Conservation (phyloP, 2,329 filamentous ascomycete genomes). For the Metarhizium guizhouense region DNA sequence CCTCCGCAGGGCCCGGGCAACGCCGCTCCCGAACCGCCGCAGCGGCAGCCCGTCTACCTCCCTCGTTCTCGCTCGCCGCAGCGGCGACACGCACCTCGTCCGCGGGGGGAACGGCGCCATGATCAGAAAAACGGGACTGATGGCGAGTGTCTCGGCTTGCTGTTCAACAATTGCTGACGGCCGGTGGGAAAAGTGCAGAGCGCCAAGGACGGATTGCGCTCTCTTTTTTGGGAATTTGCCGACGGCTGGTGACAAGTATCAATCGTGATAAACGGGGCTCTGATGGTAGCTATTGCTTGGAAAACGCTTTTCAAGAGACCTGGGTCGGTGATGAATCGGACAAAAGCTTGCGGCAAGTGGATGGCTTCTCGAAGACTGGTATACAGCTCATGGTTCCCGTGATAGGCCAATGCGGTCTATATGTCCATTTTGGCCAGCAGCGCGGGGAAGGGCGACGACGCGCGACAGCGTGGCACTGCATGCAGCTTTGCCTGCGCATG, state of each 20-base stretch:
- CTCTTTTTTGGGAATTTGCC: too few species aligned
- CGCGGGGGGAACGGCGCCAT: neutral
- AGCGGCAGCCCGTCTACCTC: neutral
- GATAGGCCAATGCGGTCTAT: neutral
- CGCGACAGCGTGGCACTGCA: constrained; percentile 8
- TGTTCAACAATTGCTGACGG: too few species aligned
- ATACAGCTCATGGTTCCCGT: neutral
- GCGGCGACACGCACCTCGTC: neutral
- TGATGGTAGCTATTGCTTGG: too few species aligned
- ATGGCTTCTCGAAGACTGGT: too few species aligned
- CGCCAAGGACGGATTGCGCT: too few species aligned
- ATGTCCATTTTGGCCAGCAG: neutral
- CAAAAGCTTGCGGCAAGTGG: too few species aligned
- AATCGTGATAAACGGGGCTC: too few species aligned
- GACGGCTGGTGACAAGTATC: too few species aligned
- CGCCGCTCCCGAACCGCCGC: neutral
- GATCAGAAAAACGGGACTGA: neutral
- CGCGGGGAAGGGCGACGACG: neutral
- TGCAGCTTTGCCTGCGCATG: neutral
- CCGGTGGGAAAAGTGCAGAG: too few species aligned
- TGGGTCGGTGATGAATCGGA: too few species aligned
- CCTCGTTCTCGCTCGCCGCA: neutral
- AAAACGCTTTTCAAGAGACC: too few species aligned
- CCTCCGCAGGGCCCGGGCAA: neutral
- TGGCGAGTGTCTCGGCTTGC: neutral